phyloP scores from a whole-genome alignment of 306 rosid genomes.

The Castanea mollissima region DNA sequence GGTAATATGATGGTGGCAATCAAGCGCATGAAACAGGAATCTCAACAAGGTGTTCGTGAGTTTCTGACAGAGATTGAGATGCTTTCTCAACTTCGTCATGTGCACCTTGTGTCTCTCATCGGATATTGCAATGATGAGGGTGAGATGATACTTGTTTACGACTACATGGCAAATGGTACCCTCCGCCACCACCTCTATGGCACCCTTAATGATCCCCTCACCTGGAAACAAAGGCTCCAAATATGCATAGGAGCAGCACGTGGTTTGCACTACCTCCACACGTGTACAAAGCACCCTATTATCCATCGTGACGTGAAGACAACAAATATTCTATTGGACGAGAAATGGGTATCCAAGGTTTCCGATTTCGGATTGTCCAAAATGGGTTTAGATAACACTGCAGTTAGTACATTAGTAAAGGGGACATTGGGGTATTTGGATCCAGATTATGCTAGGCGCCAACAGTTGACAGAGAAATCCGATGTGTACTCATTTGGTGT shows the following conservation, averaged over 20 bases:
- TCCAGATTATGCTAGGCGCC: slow-evolving; percentile 17
- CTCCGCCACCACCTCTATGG: no score
- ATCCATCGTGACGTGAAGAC: slow-evolving; percentile 38
- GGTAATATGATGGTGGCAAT: no score
- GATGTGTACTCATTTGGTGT: slow-evolving; percentile 39
- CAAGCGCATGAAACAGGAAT: no score
- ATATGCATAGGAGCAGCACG: slow-evolving; percentile 6
- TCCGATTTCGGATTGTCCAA: slow-evolving; percentile 34
- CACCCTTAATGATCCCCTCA: slow-evolving; percentile 6
- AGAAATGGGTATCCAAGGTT: slow-evolving; percentile 29
- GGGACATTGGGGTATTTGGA: slow-evolving; percentile 34
- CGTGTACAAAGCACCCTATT: neutral
- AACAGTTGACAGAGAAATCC: slow-evolving; percentile 10
- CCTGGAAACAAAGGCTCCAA: slow-evolving; percentile 21
- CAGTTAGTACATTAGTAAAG: slow-evolving; percentile 23
- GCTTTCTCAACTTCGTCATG: no score
- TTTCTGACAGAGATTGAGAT: no score
- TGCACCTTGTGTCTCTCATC: no score
- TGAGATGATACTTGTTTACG: no score
- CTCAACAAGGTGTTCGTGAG: no score
- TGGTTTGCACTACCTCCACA: slow-evolving; percentile 32
- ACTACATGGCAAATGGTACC: no score
- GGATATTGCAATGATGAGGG: no score
- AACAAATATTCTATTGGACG: slow-evolving; percentile 24
- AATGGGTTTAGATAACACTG: slow-evolving; percentile 11